phyloP scores from a whole-genome alignment of 2,329 filamentous ascomycete species.

The Berkeleyomyces rouxiae region DNA sequence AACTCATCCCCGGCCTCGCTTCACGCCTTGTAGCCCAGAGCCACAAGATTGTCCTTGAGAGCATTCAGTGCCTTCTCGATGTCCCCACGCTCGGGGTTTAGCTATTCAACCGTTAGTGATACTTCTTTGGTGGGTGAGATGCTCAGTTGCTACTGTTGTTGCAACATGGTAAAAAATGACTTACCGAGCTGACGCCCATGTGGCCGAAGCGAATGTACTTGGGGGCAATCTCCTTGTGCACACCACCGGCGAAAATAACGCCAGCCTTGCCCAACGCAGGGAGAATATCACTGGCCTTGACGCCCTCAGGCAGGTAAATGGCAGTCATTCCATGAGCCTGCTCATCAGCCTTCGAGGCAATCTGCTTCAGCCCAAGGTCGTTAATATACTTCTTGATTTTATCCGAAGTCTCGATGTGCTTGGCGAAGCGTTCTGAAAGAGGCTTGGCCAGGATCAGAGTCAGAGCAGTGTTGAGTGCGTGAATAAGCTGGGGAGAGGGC shows the following conservation, averaged over 20 bases:
- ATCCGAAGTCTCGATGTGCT: conserved; percentile 63
- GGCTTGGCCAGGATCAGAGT: conserved; percentile 71
- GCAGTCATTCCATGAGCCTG: conserved; percentile 98
- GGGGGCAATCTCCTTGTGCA: conserved; percentile 87
- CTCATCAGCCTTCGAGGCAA: conserved; percentile 71
- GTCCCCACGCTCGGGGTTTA: conserved; percentile 61
- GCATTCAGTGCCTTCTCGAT: conserved; percentile 71
- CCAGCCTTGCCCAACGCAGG: conserved; percentile 74
- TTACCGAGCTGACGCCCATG: conserved; percentile 83
- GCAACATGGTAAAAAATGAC: conserved; percentile 20
- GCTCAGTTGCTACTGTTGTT: not conserved
- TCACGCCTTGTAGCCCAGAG: conserved; percentile 43
- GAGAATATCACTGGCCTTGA: conserved; percentile 67
- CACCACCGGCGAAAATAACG: conserved; percentile 83
- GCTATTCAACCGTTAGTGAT: conserved; percentile 24
- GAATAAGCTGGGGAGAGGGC: conserved; percentile 82
- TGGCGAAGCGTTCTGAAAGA: conserved; percentile 65
- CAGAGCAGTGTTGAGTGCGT: conserved; percentile 78
- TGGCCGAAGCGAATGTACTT: conserved; percentile 95
- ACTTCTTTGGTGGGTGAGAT: not conserved
- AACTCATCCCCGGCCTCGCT: conserved; percentile 4
- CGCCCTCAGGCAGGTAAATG: conserved; percentile 76
- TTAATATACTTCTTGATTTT: conserved; percentile 71
- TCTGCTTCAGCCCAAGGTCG: conserved; percentile 70
- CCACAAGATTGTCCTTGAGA: conserved; percentile 55